phyloP scores from a whole-genome alignment of 805 yeast species.

The Wickerhamomyces canadensis region DNA sequence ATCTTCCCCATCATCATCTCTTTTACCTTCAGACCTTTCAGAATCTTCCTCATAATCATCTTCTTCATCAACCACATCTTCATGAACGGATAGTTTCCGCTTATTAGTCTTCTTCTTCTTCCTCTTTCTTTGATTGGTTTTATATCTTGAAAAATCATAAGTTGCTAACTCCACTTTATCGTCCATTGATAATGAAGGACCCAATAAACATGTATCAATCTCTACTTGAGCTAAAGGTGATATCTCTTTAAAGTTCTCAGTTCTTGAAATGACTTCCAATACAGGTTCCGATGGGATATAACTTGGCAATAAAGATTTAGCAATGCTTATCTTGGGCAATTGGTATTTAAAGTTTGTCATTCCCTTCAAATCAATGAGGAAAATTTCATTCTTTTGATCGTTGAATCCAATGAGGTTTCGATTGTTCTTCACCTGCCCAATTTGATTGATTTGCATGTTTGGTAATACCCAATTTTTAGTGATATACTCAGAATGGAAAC shows the following conservation, averaged over 20 bases:
- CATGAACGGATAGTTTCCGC: too few relatives aligned
- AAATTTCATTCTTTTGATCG: slow-evolving; percentile 8
- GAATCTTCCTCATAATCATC: too few relatives aligned
- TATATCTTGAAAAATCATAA: too few relatives aligned
- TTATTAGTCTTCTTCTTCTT: too few relatives aligned
- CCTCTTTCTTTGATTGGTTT: too few relatives aligned
- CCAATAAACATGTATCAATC: slow-evolving; percentile 42
- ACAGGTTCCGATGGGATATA: slow-evolving; percentile 15
- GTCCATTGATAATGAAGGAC: slow-evolving; percentile 12
- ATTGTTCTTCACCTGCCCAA: not conserved
- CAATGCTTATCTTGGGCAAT: slow-evolving; percentile 31
- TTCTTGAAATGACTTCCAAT: slow-evolving; percentile 17
- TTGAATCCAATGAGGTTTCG: slow-evolving; percentile 1
- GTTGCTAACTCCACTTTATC: slow-evolving; percentile 15
- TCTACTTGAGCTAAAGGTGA: slow-evolving; percentile 45
- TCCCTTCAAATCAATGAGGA: slow-evolving; percentile 21
- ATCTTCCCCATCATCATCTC: not conserved
- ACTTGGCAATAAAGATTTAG: slow-evolving; percentile 20
- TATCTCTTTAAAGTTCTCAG: slow-evolving; percentile 12
- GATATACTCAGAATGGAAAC: slow-evolving; percentile 36
- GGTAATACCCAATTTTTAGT: slow-evolving; percentile 21
- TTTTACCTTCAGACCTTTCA: too few relatives aligned
- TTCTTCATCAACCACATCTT: too few relatives aligned
- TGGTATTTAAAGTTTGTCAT: slow-evolving; percentile 31
- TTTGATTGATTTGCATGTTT: slow-evolving; percentile 7